Conservation (phyloP, 768 basidiomycete species). For the Kwoniella sp. region DNA sequence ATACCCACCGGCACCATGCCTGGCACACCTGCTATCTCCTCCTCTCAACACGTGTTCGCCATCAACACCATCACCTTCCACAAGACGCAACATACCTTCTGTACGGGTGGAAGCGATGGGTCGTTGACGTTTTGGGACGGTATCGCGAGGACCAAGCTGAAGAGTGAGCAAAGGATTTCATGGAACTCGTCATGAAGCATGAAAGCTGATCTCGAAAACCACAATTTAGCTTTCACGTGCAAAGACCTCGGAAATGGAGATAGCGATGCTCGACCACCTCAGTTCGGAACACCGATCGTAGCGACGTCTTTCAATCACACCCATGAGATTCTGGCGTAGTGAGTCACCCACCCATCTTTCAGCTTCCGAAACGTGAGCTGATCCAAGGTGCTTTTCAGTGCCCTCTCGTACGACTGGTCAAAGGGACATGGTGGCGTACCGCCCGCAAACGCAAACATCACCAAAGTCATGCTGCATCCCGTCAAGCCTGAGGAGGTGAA, state of each 20-base stretch:
- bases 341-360: slow-evolving; percentile 13
- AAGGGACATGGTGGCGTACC: slow-evolving; percentile 87
- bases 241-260: slow-evolving; percentile 54
- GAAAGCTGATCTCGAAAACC: too few relatives aligned
- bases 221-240: slow-evolving; percentile 42
- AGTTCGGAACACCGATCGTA: slow-evolving; percentile 65
- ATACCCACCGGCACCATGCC: slow-evolving; percentile 35
- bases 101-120: slow-evolving; percentile 66
- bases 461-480: slow-evolving; percentile 59
- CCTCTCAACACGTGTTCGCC: slow-evolving; percentile 71
- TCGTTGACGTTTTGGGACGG: slow-evolving; percentile 52
- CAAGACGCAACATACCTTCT: slow-evolving; percentile 79
- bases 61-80: slow-evolving; percentile 88
- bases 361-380: background rate
- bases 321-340: slow-evolving; percentile 84
- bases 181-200: too few relatives aligned
- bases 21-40: slow-evolving; percentile 62
- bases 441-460: slow-evolving; percentile 56
- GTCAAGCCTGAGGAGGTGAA: slow-evolving; percentile 59
- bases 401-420: slow-evolving; percentile 90
- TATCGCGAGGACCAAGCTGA: slow-evolving; percentile 81
- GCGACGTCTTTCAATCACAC: slow-evolving; percentile 82
- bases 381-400: slow-evolving; percentile 49
- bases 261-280: slow-evolving; percentile 38
- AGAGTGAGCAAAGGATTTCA: too few relatives aligned